Evolutionary conservation across 441 rosid genomes (phyloP).

Genomic region (Pelargonium fulgidum): DNA sequence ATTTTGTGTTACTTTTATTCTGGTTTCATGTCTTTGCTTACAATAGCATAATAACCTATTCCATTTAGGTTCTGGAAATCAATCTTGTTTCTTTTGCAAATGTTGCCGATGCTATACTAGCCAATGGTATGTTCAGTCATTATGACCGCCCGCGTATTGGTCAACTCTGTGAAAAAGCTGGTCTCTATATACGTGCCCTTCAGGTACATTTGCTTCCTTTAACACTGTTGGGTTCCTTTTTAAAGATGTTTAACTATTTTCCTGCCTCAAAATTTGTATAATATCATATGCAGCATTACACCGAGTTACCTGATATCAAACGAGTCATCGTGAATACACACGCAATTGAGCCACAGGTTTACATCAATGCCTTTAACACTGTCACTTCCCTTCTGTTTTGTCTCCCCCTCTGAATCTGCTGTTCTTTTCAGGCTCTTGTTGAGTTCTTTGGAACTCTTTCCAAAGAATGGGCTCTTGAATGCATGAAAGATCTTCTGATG

Average conservation of each 20-base stretch:
- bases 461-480: conserved; percentile 26
- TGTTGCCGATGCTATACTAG: conserved; percentile 30
- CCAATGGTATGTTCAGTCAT: conserved; percentile 32
- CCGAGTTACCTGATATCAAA: conserved; percentile 28
- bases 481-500: conserved; percentile 25
- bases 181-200: conserved; percentile 26
- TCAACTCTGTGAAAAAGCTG: conserved; percentile 30
- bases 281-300: conserved; percentile 22
- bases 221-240: too few species aligned
- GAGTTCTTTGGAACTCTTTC: conserved; percentile 27
- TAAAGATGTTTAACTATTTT: neutral
- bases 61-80: conserved; percentile 29
- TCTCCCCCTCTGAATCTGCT: too few species aligned
- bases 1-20: neutral
- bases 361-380: conserved; percentile 3
- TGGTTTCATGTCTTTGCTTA: neutral
- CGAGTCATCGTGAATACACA: conserved; percentile 28
- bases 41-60: neutral
- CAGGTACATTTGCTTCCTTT: conserved; percentile 17
- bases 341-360: conserved; percentile 29
- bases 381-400: too few species aligned
- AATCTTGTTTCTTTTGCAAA: conserved; percentile 30
- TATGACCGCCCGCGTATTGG: conserved; percentile 27
- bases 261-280: neutral
- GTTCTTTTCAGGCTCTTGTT: conserved; percentile 20